Evolutionary conservation across 805 yeast species (phyloP), one percentile per base, ranked within the genome.

Genomic region (Saccharomycopsis capsularis): DNA sequence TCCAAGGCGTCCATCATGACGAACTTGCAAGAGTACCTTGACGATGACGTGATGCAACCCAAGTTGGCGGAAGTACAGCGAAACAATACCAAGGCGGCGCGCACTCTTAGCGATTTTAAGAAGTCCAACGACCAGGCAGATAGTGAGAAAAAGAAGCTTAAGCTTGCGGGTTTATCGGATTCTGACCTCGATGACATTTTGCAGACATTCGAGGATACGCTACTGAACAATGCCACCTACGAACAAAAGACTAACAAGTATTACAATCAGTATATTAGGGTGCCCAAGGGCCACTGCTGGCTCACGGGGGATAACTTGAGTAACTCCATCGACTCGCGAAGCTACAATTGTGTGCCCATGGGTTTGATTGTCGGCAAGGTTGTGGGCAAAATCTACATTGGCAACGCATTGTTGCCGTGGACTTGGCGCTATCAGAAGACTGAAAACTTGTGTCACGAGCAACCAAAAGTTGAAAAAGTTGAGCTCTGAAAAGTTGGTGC

Each of bases 201-300:
- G 4, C 43, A 42, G 5, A 29, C 9, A 16, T 35, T 41, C 25
- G 30, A 45, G 15, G 18, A 21, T 18, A 45, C 46, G 7, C 13
- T 39, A 18, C 40, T 15, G 4, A n/a, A 37, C 21, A 50, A 53
- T 23, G 24, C 36, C n/a, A 21, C n/a, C 3, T 51, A 48, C 9
- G 4, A 32, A 13, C 19, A 49, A 2, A 30, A 40, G 7, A 32
- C n/a, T 4, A 53, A 55, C 23, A 63, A 61, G 3, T 55, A 58
- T 18, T 64, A 62, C 44, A 54, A 66, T 41, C 75, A 77, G 49
- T 87, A 71, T 63, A 80, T 91, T 6, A 71, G 69, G 48, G 90
- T 93, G 0, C 99, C 99, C 1, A 78, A 81, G 56, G 99, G 99
- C 2, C 99, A 93, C 65, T 85, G 87, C 42, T 93, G 98, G 98